A percentile compares a stretch with the other conserved stretches of the same genome.
phyloP scores from a whole-genome alignment of 768 basidiomycete species.

The Lanmaoa pseudosensibilis region DNA sequence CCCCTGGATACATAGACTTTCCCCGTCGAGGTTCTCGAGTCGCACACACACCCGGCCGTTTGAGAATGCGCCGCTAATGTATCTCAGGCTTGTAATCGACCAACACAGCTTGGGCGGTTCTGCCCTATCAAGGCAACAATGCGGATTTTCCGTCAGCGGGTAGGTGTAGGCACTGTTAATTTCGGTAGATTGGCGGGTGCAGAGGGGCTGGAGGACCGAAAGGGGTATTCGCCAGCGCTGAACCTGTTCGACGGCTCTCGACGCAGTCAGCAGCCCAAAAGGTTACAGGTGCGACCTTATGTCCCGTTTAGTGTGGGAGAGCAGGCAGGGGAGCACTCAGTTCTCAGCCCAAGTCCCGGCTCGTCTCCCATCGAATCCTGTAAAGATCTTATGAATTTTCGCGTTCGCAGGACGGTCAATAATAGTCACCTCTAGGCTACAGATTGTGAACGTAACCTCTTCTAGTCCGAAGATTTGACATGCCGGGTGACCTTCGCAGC shows the following conservation, averaged over 20 bases:
- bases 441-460: too few species aligned
- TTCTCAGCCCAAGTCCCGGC: not conserved
- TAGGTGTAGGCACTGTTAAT: not conserved
- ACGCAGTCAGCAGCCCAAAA: not conserved
- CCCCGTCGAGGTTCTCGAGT: not conserved
- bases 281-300: not conserved
- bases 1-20: too few species aligned
- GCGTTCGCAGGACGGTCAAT: not conserved
- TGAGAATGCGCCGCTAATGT: not conserved
- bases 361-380: not conserved
- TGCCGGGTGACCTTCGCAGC: not conserved
- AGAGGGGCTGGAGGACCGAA: not conserved
- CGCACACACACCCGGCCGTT: not conserved
- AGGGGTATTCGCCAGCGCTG: too few species aligned
- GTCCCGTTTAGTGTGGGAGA: not conserved
- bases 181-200: not conserved
- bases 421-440: not conserved
- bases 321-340: too few species aligned
- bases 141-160: not conserved
- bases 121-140: not conserved
- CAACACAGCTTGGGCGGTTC: not conserved
- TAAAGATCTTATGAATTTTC: not conserved
- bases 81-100: constrained; percentile 4
- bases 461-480: not conserved
- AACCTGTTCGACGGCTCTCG: not conserved